Evolutionary conservation across 1,284 basidiomycete genomes (phyloP).

Genomic region (Rhodotorula sp.): DNA sequence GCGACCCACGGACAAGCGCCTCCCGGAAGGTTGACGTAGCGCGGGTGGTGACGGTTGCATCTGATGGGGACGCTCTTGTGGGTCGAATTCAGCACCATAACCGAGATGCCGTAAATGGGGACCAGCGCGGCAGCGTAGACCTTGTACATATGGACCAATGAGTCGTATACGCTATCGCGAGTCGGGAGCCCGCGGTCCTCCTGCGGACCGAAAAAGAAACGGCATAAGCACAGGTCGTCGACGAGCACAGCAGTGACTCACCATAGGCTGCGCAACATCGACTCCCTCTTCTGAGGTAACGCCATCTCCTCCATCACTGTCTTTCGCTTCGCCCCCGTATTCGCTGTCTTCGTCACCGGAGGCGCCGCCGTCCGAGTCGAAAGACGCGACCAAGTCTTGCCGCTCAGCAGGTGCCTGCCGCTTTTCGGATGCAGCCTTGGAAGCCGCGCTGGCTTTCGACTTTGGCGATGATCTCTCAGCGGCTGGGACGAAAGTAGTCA

Average conservation of each 20-base stretch:
- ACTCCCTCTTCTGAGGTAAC: neutral
- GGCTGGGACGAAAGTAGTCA: too few species aligned
- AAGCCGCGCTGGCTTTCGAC: too few species aligned
- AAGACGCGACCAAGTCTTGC: too few species aligned
- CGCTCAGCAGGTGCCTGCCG: too few species aligned
- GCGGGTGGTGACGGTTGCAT: neutral
- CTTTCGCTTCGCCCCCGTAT: neutral
- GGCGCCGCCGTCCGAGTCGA: neutral
- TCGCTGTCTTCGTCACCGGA: neutral
- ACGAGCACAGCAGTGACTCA: too few species aligned
- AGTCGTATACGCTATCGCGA: neutral
- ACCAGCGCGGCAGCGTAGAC: conserved; percentile 1
- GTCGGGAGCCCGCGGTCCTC: neutral
- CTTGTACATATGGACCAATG: neutral
- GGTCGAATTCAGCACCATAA: neutral
- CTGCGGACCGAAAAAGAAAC: neutral
- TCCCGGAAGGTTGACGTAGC: neutral
- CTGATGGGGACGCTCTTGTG: neutral
- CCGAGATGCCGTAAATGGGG: neutral
- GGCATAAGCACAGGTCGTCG: neutral
- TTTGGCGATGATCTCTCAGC: too few species aligned
- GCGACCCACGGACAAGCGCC: neutral
- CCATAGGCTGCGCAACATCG: too few species aligned
- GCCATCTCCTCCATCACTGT: neutral
- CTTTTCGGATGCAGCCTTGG: too few species aligned